phyloP scores from a whole-genome alignment of 1,284 basidiomycete genomes.

The Albatrellus sp. region DNA sequence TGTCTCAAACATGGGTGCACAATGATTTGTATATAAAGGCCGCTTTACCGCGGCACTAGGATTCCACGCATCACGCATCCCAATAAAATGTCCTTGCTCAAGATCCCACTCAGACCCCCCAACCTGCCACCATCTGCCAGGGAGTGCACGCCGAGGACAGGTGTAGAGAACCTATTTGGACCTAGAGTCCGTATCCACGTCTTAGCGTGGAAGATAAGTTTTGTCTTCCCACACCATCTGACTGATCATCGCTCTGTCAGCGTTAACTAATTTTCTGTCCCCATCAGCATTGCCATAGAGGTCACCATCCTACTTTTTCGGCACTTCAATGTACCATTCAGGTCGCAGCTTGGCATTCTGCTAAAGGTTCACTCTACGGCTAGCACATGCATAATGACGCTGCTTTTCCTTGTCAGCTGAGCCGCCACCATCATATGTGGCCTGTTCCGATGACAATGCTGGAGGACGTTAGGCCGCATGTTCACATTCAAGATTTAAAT shows the following conservation, averaged over 20 bases:
- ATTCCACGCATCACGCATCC: no score
- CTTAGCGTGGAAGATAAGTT: slow-evolving; percentile 11
- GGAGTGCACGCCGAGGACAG: slow-evolving; percentile 6
- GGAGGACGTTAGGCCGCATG: slow-evolving; percentile 30
- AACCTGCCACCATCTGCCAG: slow-evolving; percentile 8
- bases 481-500: slow-evolving; percentile 56
- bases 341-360: not conserved
- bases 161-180: slow-evolving; percentile 10
- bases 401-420: slow-evolving; percentile 36
- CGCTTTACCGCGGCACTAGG: no score
- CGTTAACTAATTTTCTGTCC: slow-evolving; percentile 5
- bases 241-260: no score
- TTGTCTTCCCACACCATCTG: not conserved
- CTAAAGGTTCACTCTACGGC: not conserved
- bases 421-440: slow-evolving; percentile 33
- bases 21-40: no score
- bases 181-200: slow-evolving; percentile 9
- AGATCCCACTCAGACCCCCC: slow-evolving; percentile 11
- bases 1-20: no score
- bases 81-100: slow-evolving; percentile 4
- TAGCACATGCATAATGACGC: slow-evolving; percentile 13
- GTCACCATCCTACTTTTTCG: not conserved
- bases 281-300: slow-evolving; percentile 7
- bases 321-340: not conserved
- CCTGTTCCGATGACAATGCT: slow-evolving; percentile 25